These are phyloP conservation scores for Ogataea chonburiensis DNA, from an alignment of 805 yeast genomes.

Conservation along the genomic window DNA sequence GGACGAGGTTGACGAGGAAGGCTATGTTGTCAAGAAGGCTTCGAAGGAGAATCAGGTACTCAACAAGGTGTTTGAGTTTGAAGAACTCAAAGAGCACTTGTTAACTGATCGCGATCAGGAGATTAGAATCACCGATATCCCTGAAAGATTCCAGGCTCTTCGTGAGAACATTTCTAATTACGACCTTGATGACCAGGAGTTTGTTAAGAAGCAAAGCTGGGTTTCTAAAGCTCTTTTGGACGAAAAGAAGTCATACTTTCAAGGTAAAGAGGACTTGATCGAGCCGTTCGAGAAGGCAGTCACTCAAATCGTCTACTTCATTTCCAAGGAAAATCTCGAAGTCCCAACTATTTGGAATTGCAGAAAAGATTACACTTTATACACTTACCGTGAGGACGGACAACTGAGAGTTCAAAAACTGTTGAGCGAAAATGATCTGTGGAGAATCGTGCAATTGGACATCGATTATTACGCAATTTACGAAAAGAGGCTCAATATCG, in stretches of 20 bases:
- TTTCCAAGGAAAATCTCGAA: constrained; percentile 77
- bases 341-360: constrained; percentile 96
- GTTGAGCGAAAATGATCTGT: constrained; percentile 78
- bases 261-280: constrained; percentile 33
- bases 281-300: constrained; percentile 69
- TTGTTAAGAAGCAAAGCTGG: constrained; percentile 76
- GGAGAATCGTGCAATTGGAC: constrained; percentile 87
- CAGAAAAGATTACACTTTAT: constrained; percentile 82
- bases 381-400: constrained; percentile 43
- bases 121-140: constrained; percentile 82
- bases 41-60: constrained; percentile 49
- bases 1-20: constrained; percentile 40
- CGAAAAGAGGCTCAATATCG: constrained; percentile 63
- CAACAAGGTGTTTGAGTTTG: constrained; percentile 90
- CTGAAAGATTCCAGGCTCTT: constrained; percentile 85
- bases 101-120: constrained; percentile 89
- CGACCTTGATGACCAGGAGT: constrained; percentile 68
- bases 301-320: constrained; percentile 63
- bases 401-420: constrained; percentile 50
- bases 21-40: constrained; percentile 33
- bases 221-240: constrained; percentile 59
- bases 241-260: constrained; percentile 51
- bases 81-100: constrained; percentile 86
- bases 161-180: constrained; percentile 67
- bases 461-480: constrained; percentile 83